Evolutionary conservation across 1,284 basidiomycete species (phyloP), one percentile per base, ranked within the genome.

Genomic region (Golubevia sp.): DNA sequence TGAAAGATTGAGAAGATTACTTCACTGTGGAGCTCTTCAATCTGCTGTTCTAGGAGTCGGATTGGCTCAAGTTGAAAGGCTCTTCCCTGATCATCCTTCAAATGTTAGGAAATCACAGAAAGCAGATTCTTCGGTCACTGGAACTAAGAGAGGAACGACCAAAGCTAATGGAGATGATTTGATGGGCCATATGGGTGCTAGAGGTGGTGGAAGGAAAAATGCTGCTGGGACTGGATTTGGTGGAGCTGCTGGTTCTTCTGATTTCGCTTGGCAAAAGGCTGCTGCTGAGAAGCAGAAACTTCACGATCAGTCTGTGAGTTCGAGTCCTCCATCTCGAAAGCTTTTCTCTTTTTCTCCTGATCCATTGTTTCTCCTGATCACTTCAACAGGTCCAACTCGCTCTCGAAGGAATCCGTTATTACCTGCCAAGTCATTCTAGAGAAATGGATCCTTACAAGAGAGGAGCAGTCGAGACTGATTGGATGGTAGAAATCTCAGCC

Each of bases 401-500:
- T 52, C 11, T 23, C 4, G 23, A 23, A 52, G 30, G 30, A 34
- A 34, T 34, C 11, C 30, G 30, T 34, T 34, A 34, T 11, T 34
- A 34, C 30, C 30, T 34, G 4, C 30, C 30, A 5, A 5, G 5
- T 34, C 30, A 34, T 34, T 3, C 5, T 5, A 34, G 30, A 34
- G 30, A 34, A 34, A 5, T 34, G 11, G 55, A 24, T 23, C 55
- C 26, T 56, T 56, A 13, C 55, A 34, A 23, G 18, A 27, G 34
- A 38, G 21, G 44, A 21, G 30, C 38, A 5, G 44, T 51, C 18
- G 27, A 30, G 21, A 51, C 57, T 13, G 63, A 64, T 56, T 56
- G 49, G 24, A 20, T 51, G 18, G 59, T 60, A 4, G 24, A 61
- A 26, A 48, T 56, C 24, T 38, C 62, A 11, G 55, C 92, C 1